Evolutionary conservation across 164 flowering plant genomes (phyloP).

Genomic region (Vitis rotundifolia): DNA sequence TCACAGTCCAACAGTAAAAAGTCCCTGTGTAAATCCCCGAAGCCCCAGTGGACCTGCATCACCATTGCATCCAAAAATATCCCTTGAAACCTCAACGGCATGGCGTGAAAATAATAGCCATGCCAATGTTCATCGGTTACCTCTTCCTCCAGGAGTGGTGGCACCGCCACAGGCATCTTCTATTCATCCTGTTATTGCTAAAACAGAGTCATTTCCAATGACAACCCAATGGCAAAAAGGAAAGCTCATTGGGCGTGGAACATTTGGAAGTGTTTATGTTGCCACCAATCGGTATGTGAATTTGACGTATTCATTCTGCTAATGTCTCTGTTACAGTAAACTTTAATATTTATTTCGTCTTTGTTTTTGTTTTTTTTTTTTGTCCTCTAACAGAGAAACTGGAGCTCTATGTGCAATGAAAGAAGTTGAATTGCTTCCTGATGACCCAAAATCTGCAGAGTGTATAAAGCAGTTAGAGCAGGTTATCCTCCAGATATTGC

Average conservation of each 20-base stretch:
- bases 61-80: constrained; percentile 41
- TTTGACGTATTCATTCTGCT: not conserved
- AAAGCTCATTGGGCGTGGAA: constrained; percentile 94
- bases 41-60: constrained; percentile 48
- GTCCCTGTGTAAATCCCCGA: constrained; percentile 28
- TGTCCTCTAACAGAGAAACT: constrained; percentile 56
- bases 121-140: constrained; percentile 70
- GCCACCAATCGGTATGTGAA: constrained; percentile 67
- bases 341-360: not conserved
- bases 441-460: constrained; percentile 86
- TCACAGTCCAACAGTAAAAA: constrained; percentile 44
- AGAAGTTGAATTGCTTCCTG: constrained; percentile 81
- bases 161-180: constrained; percentile 32
- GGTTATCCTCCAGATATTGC: constrained; percentile 37
- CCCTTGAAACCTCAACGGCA: constrained; percentile 29
- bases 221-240: constrained; percentile 80
- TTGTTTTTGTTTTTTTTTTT: not conserved
- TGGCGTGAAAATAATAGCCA: constrained; percentile 39
- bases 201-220: constrained; percentile 42
- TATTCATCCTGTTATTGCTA: constrained; percentile 33
- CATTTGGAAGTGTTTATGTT: constrained; percentile 91
- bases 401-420: constrained; percentile 99
- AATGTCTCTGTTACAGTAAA: constrained; percentile 5
- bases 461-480: constrained; percentile 82
- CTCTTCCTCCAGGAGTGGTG: constrained; percentile 77